These are phyloP conservation scores for Pseudogymnoascus sp. DNA, from an alignment of 2,329 filamentous ascomycete genomes.

Conservation along the genomic window DNA sequence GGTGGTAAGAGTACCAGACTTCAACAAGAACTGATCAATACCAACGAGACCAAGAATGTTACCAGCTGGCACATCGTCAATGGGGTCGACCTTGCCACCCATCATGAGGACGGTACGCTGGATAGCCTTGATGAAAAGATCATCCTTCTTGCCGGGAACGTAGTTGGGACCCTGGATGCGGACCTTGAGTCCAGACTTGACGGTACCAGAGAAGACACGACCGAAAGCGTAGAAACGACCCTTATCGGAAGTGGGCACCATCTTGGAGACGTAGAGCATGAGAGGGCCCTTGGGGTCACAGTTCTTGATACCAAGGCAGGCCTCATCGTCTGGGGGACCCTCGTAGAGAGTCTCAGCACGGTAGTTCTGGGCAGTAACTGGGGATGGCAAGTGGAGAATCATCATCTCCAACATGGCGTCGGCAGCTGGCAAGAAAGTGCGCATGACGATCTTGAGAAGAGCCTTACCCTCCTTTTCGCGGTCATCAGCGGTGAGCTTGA, in stretches of 20 bases:
- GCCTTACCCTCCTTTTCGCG: slow-evolving; percentile 93
- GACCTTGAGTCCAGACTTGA: slow-evolving; percentile 96
- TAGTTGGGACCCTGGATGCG: slow-evolving; percentile 99
- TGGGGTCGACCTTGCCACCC: slow-evolving; percentile 97
- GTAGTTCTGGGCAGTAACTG: slow-evolving; percentile 92
- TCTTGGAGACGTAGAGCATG: slow-evolving; percentile 99
- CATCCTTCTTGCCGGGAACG: slow-evolving; percentile 94
- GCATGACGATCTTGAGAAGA: slow-evolving; percentile 96
- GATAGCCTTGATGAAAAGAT: slow-evolving; percentile 98
- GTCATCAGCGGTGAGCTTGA: slow-evolving; percentile 84
- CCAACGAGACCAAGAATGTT: slow-evolving; percentile 99
- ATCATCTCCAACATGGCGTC: slow-evolving; percentile 99
- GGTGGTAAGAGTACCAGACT: slow-evolving; percentile 99
- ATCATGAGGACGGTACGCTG: slow-evolving; percentile 99
- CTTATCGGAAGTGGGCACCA: slow-evolving; percentile 99
- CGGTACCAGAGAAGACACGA: slow-evolving; percentile 99
- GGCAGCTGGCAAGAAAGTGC: slow-evolving; percentile 95
- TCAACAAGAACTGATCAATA: slow-evolving; percentile 99
- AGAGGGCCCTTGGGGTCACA: slow-evolving; percentile 96
- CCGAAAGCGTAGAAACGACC: slow-evolving; percentile 99
- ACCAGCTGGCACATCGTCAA: slow-evolving; percentile 97
- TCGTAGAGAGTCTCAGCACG: slow-evolving; percentile 98
- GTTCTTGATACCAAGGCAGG: slow-evolving; percentile 94
- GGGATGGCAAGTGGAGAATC: slow-evolving; percentile 97
- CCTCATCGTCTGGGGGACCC: slow-evolving; percentile 87